These are phyloP conservation scores for Fusarium sp. DNA, from an alignment of 2,329 filamentous ascomycete genomes.

Conservation along the genomic window DNA sequence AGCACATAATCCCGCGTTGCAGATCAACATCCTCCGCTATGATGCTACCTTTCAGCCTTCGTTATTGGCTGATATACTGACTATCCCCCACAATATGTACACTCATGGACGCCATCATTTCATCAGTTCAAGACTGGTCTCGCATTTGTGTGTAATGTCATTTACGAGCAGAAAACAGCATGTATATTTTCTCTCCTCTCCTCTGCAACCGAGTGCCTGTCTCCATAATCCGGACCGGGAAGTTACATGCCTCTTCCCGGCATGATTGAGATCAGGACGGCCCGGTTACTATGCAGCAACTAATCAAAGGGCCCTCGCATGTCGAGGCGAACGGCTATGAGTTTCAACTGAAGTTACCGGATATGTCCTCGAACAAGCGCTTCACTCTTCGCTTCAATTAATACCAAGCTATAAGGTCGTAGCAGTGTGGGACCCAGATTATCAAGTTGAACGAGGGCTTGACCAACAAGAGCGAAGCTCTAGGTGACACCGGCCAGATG, in stretches of 20 bases:
- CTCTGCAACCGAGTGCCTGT: constrained; percentile 6
- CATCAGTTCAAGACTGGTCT: neutral
- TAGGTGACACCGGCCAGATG: neutral
- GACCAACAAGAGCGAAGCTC: neutral
- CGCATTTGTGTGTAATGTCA: neutral
- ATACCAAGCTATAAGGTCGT: neutral
- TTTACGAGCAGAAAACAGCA: neutral
- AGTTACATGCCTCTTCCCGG: constrained; percentile 8
- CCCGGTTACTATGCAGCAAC: constrained; percentile 17
- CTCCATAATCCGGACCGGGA: constrained; percentile 20
- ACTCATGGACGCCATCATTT: neutral
- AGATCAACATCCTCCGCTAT: constrained; percentile 2
- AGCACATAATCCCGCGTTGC: constrained; percentile 1
- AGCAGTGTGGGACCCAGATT: neutral
- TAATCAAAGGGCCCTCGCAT: neutral
- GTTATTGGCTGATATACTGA: constrained; percentile 1
- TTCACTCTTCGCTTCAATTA: neutral
- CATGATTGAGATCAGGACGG: constrained; percentile 13
- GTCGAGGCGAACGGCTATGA: constrained; percentile 1
- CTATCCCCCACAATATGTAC: neutral
- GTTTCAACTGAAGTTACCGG: neutral
- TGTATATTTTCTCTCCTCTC: neutral
- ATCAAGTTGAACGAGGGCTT: neutral
- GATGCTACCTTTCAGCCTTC: constrained; percentile 4
- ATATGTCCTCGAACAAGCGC: neutral